A percentile compares a stretch with the other conserved stretches of the same genome.
phyloP scores from a whole-genome alignment of 768 basidiomycete species.

The Symmetrospora coprosmae region DNA sequence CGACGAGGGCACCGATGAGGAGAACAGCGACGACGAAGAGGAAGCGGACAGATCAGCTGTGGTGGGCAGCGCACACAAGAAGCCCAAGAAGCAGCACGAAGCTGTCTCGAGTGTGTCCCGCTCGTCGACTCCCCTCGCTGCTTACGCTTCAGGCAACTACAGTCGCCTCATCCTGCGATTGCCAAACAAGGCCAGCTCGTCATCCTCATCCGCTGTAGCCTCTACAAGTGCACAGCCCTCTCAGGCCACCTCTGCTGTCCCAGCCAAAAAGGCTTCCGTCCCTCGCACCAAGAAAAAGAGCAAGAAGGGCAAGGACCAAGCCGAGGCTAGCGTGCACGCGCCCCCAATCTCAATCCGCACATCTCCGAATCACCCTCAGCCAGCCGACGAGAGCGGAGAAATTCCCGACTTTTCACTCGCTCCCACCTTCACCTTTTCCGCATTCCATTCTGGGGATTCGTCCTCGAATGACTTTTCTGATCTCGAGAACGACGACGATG shows the following conservation, averaged over 20 bases:
- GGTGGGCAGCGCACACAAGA: neutral
- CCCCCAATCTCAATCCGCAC: too few species aligned
- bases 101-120: neutral
- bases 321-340: too few species aligned
- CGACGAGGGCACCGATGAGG: neutral
- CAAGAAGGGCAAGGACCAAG: too few species aligned
- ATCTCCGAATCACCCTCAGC: too few species aligned
- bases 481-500: conserved; percentile 1
- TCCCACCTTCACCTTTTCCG: neutral
- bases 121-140: neutral
- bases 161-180: conserved; percentile 19
- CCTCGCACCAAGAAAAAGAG: too few species aligned
- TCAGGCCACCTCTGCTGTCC: too few species aligned
- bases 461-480: conserved; percentile 11
- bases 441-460: neutral
- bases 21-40: neutral
- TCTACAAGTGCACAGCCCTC: too few species aligned
- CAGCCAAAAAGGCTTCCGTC: too few species aligned
- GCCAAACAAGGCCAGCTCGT: too few species aligned
- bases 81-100: neutral
- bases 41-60: conserved; percentile 7
- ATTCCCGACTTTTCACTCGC: neutral
- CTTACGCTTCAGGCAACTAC: neutral
- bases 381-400: neutral
- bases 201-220: too few species aligned